Base-by-base conservation (phyloP, 768 basidiomycete species). In the Tulasnella sp. region DNA sequence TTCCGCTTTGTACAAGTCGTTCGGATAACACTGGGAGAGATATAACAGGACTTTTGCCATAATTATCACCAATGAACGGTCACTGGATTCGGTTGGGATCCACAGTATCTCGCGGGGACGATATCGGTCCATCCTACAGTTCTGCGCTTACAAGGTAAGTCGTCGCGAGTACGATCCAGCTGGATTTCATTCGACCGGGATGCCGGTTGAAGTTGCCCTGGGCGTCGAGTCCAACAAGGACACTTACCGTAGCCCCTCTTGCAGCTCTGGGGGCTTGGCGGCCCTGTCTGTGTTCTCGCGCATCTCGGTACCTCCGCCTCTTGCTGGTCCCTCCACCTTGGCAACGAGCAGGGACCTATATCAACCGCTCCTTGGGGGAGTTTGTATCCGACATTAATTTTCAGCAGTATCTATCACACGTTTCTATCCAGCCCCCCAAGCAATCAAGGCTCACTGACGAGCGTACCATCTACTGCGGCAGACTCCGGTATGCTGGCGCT, bases 261-360 rank as follows among this genome's bases (percentile, higher is more conserved):
- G 86, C 50, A 87, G 89, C 80, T 86, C 89, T 40, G 83, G 84
- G 46, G 85, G 87, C 5, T 93, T 93, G 85, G 83, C 90, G 41
- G 87, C 87, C 8, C 85, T 89, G 37, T 87, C 90, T 31, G 86
- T 87, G 86, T 88, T 58, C 84, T 93, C 40, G 91, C 92, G 85
- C 89, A 87, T 44, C 89, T 93, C 72, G 88, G 87, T 50, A 87
- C 88, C 5, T 88, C 90, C 14, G 91, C 91, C 88, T 40, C 84
- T 93, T 50, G 92, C 91, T 50, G 92, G 92, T 2, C 90, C 6
- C 41, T 37, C 42, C 75, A 75, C 83, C 60, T 28, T 37, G 77
- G 41, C 31, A 72, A 78, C n/a, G 54, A 41, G 64, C 64, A 78
- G 28, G 18, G 41, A 12, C 34, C 64, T 69, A 16, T 11, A 69